Evolutionary conservation across 805 yeast genomes (phyloP).

Genomic region (Candida schatavii): DNA sequence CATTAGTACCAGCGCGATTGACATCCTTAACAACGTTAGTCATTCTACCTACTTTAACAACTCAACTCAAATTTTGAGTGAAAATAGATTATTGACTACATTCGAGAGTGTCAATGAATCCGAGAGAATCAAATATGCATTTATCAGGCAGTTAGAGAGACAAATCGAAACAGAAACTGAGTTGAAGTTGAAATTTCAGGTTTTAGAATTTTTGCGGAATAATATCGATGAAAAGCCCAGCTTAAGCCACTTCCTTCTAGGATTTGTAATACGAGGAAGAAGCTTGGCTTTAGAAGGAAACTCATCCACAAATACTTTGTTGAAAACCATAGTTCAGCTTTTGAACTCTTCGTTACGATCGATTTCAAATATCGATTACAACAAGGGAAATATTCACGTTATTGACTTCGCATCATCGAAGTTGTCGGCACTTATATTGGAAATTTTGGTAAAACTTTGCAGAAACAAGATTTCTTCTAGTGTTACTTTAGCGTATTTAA

Average conservation of each 20-base stretch:
- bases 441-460: constrained; percentile 61
- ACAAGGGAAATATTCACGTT: constrained; percentile 27
- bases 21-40: constrained; percentile 51
- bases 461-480: constrained; percentile 53
- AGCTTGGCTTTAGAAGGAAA: constrained; percentile 48
- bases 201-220: constrained; percentile 56
- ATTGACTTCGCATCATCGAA: constrained; percentile 56
- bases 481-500: constrained; percentile 50
- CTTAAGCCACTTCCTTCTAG: constrained; percentile 73
- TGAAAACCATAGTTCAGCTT: constrained; percentile 51
- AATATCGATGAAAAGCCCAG: constrained; percentile 49
- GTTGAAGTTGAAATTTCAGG: constrained; percentile 50
- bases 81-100: constrained; percentile 64
- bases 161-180: constrained; percentile 35
- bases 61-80: constrained; percentile 29
- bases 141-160: constrained; percentile 62
- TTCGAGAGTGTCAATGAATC: constrained; percentile 79
- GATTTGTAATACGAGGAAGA: constrained; percentile 53
- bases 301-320: constrained; percentile 50
- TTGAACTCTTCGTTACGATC: constrained; percentile 46
- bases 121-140: constrained; percentile 64
- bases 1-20: constrained; percentile 53
- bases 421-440: constrained; percentile 56
- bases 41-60: constrained; percentile 44
- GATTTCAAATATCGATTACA: constrained; percentile 36